A percentile compares a stretch with the other conserved stretches of the same genome.
Conservation (phyloP, 306 rosid genomes). For the Myrica gale region DNA sequence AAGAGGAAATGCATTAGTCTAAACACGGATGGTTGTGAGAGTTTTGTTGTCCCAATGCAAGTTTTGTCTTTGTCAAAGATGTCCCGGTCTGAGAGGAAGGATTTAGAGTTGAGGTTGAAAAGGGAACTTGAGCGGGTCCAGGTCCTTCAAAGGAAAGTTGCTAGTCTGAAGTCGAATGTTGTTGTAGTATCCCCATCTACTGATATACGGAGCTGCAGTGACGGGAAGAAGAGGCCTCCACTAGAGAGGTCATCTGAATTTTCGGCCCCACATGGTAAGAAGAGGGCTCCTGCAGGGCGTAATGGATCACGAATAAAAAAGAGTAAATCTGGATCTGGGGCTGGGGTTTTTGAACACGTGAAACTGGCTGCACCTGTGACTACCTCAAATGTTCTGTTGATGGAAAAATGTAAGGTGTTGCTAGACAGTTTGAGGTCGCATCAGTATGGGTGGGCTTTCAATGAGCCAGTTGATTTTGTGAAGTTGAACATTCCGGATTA, state of each 20-base stretch:
- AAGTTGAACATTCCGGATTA: constrained; percentile 87
- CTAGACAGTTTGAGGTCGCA: constrained; percentile 55
- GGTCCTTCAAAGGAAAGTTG: constrained; percentile 57
- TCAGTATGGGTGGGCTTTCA: constrained; percentile 69
- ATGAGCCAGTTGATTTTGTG: constrained; percentile 73
- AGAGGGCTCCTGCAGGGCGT: constrained; percentile 53
- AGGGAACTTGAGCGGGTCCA: constrained; percentile 78
- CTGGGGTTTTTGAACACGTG: constrained; percentile 33
- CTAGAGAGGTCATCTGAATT: constrained; percentile 38
- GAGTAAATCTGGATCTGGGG: constrained; percentile 31
- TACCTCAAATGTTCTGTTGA: constrained; percentile 45
- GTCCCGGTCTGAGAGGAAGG: constrained; percentile 67
- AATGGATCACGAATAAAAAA: constrained; percentile 54
- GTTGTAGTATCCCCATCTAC: constrained; percentile 54
- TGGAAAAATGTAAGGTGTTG: constrained; percentile 64
- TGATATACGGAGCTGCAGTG: constrained; percentile 63
- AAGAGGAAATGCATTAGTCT: constrained; percentile 59
- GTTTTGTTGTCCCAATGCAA: constrained; percentile 62
- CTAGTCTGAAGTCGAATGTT: constrained; percentile 33
- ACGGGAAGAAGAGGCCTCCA: constrained; percentile 58
- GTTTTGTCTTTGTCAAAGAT: constrained; percentile 53
- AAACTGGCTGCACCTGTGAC: constrained; percentile 41
- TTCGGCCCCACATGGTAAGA: constrained; percentile 51
- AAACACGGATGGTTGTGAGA: constrained; percentile 48
- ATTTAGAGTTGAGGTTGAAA: constrained; percentile 56